Base-by-base conservation (phyloP, 148 eudicot species). In the Diospyros lotus region DNA sequence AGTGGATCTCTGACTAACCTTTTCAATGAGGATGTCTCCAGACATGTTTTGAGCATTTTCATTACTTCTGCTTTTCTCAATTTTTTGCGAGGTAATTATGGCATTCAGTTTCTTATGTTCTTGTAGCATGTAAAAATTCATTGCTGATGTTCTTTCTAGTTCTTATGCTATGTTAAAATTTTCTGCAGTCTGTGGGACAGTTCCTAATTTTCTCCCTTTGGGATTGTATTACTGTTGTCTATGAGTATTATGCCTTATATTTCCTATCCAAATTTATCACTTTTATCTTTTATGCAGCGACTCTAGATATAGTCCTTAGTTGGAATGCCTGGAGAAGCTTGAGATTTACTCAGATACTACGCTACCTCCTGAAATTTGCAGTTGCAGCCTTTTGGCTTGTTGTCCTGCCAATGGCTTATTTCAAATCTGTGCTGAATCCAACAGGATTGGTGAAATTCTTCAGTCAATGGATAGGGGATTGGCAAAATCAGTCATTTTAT, bases 281-380 rank as follows among this genome's bases (percentile, higher is more conserved):
- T 73, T 17, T 48, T 67, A 18, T 68, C 42, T 77, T 42, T 79
- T 86, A 48, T 75, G 81, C 96, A 95, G 99, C 97, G 70, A 64
- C 89, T 50, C 74, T 95, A 76, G 99, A 95, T 85, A 91, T 95
- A 64, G 74, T 89, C 71, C 96, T 95, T 71, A 95, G 96, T 78
- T 85, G 84, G 86, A 82, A 82, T 87, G 99, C 99, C 51, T 93
- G 96, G 99, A 90, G 97, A 81, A 93, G 96, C 89, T 79, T 95
- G 88, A 89, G 85, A 82, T 82, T 77, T 82, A 78, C 87, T 45
- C 99, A 95, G 80, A 89, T 93, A 75, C 81, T 93, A 67, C 99
- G 97, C 13, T 95, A 90, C 76, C 79, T 95, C 74, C 77, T 92
- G 81, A 95, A 95, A 74, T 81, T 95, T 83, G 84, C 76, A 42